These are phyloP conservation scores for Tylopilus rubrobrunneus DNA, from an alignment of 768 basidiomycete genomes.

Conservation along the genomic window DNA sequence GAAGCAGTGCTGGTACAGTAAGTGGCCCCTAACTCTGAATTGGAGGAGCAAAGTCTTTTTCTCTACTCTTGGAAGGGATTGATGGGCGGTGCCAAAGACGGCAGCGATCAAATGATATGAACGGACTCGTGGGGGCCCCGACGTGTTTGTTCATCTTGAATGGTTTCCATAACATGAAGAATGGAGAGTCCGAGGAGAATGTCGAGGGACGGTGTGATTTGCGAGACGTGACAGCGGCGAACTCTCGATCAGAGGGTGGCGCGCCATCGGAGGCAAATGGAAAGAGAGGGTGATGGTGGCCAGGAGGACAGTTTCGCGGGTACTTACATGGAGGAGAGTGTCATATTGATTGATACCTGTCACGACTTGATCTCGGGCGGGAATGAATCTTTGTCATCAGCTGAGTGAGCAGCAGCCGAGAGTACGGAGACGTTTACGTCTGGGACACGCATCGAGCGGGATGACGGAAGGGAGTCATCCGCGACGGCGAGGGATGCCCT, in stretches of 20 bases:
- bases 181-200: not conserved
- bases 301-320: conserved; percentile 10
- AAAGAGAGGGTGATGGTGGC: conserved; percentile 1
- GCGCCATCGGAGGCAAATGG: not conserved
- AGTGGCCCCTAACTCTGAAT: not conserved
- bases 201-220: not conserved
- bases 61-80: not conserved
- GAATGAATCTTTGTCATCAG: conserved; percentile 4
- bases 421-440: not conserved
- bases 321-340: not conserved
- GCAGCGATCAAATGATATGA: conserved; percentile 4
- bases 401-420: not conserved
- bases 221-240: conserved; percentile 2
- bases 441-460: not conserved
- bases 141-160: not conserved
- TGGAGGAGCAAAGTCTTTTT: not conserved
- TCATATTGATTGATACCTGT: not conserved
- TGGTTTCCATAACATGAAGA: not conserved
- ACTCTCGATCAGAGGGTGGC: conserved; percentile 12
- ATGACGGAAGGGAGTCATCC: not conserved
- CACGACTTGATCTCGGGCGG: not conserved
- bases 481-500: not conserved
- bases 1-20: conserved; percentile 4
- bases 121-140: not conserved
- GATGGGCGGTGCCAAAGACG: conserved; percentile 4